These are phyloP conservation scores for Leccinum ochraceum DNA, from an alignment of 768 basidiomycete species.

Conservation along the genomic window DNA sequence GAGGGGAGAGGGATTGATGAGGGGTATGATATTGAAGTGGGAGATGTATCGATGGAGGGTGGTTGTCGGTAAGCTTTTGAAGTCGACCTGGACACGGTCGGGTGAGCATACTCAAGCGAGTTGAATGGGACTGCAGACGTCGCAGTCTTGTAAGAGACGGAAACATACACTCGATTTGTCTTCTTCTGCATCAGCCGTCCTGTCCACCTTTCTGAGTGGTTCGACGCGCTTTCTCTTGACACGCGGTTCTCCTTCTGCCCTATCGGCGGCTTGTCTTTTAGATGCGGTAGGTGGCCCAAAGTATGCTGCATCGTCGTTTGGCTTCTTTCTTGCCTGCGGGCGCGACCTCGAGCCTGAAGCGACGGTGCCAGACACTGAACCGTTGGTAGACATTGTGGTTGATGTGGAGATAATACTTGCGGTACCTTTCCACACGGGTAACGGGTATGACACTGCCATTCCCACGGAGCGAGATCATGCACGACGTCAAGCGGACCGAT, in stretches of 20 bases:
- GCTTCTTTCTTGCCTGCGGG: constrained; percentile 61
- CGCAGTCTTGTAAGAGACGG: constrained; percentile 3
- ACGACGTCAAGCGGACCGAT: background rate
- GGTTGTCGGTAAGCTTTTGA: constrained; percentile 64
- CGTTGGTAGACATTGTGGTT: constrained; percentile 28
- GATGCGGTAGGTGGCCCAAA: constrained; percentile 58
- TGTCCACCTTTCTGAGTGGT: constrained; percentile 38
- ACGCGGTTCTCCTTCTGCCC: constrained; percentile 72
- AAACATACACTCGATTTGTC: constrained; percentile 33
- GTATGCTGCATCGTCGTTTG: constrained; percentile 71
- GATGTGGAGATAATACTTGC: constrained; percentile 1
- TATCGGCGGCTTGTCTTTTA: constrained; percentile 68
- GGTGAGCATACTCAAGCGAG: constrained; percentile 10
- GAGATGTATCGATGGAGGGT: constrained; percentile 72
- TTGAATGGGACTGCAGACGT: background rate
- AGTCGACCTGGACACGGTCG: constrained; percentile 60
- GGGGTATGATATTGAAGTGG: constrained; percentile 71
- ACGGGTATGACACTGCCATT: constrained; percentile 12
- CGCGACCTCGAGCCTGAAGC: constrained; percentile 58
- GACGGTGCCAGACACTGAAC: constrained; percentile 20
- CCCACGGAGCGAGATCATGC: constrained; percentile 21
- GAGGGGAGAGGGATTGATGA: constrained; percentile 69
- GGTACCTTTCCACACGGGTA: constrained; percentile 2
- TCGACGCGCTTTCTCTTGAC: constrained; percentile 74
- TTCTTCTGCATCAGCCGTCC: constrained; percentile 36